A percentile compares a stretch with the other conserved stretches of the same genome.
Conservation (phyloP, 768 basidiomycete species). For the Auricularia sp. region DNA sequence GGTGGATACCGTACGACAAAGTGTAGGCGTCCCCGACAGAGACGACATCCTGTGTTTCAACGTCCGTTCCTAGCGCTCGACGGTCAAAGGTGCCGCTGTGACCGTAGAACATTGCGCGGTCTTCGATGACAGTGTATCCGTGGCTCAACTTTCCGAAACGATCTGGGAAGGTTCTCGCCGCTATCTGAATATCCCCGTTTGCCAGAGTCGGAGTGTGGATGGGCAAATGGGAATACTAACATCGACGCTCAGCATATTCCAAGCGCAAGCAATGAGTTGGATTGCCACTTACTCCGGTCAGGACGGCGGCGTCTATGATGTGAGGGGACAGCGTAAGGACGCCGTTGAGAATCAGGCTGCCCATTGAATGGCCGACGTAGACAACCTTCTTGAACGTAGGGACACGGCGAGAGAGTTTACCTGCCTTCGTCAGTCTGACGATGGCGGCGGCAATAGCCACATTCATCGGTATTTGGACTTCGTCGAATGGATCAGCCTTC, state of each 20-base stretch:
- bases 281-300: not conserved
- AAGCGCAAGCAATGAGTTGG: no score
- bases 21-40: not conserved
- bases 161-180: not conserved
- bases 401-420: not conserved
- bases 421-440: not conserved
- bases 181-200: not conserved
- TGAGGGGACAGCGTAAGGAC: not conserved
- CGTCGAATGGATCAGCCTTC: not conserved
- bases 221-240: not conserved
- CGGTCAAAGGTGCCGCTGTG: not conserved
- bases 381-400: not conserved
- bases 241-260: not conserved
- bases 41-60: not conserved
- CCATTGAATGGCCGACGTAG: slow-evolving; percentile 1
- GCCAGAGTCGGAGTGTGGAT: not conserved
- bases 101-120: not conserved
- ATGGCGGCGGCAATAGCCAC: not conserved
- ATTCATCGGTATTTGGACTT: not conserved
- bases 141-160: not conserved
- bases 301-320: not conserved
- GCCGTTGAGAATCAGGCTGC: not conserved
- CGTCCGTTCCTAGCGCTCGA: not conserved
- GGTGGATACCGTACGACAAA: not conserved
- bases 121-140: not conserved